A percentile compares a stretch with the other conserved stretches of the same genome.
Evolutionary conservation across 768 basidiomycete genomes (phyloP).

Genomic region (Kwoniella newhampshirensis): DNA sequence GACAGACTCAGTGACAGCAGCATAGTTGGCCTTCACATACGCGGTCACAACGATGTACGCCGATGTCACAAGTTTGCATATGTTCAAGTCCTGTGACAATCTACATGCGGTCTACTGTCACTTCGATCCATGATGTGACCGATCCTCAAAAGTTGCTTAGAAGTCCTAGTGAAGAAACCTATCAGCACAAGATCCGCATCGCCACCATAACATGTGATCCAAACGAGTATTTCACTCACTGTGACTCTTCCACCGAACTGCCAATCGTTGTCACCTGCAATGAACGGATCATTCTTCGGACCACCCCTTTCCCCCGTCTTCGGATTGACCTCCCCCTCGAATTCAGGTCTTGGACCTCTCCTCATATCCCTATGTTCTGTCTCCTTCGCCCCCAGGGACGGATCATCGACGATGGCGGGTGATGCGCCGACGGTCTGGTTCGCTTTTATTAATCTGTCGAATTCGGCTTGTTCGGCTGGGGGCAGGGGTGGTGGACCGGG

Average conservation of each 20-base stretch:
- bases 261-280: conserved; percentile 48
- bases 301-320: conserved; percentile 50
- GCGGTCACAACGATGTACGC: too few relatives aligned
- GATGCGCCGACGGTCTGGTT: conserved; percentile 34
- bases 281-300: conserved; percentile 52
- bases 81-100: too few relatives aligned
- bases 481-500: conserved; percentile 49
- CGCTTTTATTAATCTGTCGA: conserved; percentile 44
- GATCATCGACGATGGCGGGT: conserved; percentile 24
- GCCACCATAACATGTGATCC: too few relatives aligned
- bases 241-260: conserved; percentile 51
- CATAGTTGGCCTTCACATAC: too few relatives aligned
- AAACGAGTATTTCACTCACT: conserved; percentile 31
- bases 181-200: neutral
- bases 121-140: too few relatives aligned
- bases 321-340: conserved; percentile 50
- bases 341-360: conserved; percentile 41
- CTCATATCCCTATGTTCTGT: conserved; percentile 44
- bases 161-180: neutral
- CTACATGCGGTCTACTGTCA: too few relatives aligned
- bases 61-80: too few relatives aligned
- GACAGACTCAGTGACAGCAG: too few relatives aligned
- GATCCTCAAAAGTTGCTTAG: too few relatives aligned
- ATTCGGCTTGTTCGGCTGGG: conserved; percentile 47
- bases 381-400: conserved; percentile 18